Percentiles rank a stretch among this genome's conserved stretches.
Conservation (phyloP, 148 eudicot species). For the Dysphania ambrosioides region DNA sequence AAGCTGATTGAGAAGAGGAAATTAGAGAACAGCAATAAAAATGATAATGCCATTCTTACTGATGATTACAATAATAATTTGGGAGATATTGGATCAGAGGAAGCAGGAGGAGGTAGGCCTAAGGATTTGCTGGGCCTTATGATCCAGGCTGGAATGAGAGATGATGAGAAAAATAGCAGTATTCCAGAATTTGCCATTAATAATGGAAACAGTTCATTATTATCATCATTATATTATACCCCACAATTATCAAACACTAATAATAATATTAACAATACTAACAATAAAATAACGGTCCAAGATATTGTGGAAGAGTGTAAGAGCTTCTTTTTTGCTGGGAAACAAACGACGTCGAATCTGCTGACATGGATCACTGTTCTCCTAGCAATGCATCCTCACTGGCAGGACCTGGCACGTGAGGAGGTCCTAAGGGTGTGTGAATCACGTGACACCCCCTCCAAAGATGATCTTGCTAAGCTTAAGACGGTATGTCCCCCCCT, state of each 20-base stretch:
- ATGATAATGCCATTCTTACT: not conserved
- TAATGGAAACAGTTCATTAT: constrained; percentile 1
- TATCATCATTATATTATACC: constrained; percentile 2
- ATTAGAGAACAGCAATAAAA: constrained; percentile 7
- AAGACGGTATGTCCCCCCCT: constrained; percentile 50
- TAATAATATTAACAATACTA: constrained; percentile 24
- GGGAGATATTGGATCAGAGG: constrained; percentile 16
- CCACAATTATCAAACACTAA: constrained; percentile 11
- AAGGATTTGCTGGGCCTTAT: constrained; percentile 79
- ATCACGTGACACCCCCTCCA: constrained; percentile 86
- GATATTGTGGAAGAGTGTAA: constrained; percentile 98
- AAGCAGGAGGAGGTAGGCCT: constrained; percentile 38
- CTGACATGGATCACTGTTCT: constrained; percentile 91
- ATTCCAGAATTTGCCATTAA: not conserved
- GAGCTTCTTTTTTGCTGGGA: constrained; percentile 94
- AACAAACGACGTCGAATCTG: constrained; percentile 88
- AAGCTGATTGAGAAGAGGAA: constrained; percentile 55
- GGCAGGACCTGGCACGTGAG: constrained; percentile 96
- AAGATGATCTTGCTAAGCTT: constrained; percentile 78
- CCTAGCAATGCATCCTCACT: constrained; percentile 86
- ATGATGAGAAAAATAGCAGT: constrained; percentile 9
- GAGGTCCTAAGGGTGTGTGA: constrained; percentile 78
- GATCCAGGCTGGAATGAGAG: constrained; percentile 69
- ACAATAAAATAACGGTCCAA: constrained; percentile 45
- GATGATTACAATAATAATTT: constrained; percentile 3